phyloP scores from a whole-genome alignment of 257 asterid genomes.

The Verbena officinalis region DNA sequence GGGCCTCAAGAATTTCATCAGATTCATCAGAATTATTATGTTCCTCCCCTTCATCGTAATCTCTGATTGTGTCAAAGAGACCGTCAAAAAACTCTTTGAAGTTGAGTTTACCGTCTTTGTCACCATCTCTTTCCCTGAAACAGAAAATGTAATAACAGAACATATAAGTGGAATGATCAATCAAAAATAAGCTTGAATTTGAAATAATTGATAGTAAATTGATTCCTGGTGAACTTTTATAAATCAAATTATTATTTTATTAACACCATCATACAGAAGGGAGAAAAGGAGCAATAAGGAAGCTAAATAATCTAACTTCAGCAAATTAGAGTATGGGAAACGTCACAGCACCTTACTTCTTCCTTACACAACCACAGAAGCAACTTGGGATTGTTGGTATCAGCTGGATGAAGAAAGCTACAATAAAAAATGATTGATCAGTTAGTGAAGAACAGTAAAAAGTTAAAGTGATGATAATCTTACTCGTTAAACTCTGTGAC shows the following conservation, averaged over 20 bases:
- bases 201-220: too few relatives aligned
- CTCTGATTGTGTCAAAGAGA: constrained; percentile 75
- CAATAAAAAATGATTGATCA: too few relatives aligned
- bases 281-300: not conserved
- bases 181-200: too few relatives aligned
- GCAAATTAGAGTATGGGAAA: constrained; percentile 18
- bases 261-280: not conserved
- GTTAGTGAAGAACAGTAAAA: too few relatives aligned
- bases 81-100: constrained; percentile 93
- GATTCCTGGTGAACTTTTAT: too few relatives aligned
- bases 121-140: constrained; percentile 86
- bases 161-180: too few relatives aligned
- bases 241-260: too few relatives aligned
- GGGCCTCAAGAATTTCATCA: constrained; percentile 53
- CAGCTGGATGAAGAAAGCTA: constrained; percentile 97
- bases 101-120: constrained; percentile 79
- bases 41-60: constrained; percentile 67
- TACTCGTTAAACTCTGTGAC: constrained; percentile 93
- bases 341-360: constrained; percentile 74
- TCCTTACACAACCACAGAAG: constrained; percentile 91
- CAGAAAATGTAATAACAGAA: not conserved
- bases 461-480: constrained; percentile 41
- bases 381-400: constrained; percentile 71
- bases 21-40: constrained; percentile 51
- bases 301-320: not conserved